Evolutionary conservation across 1,284 basidiomycete species (phyloP), one percentile per base, ranked within the genome.

Genomic region (Microstroma glucosiphilum): DNA sequence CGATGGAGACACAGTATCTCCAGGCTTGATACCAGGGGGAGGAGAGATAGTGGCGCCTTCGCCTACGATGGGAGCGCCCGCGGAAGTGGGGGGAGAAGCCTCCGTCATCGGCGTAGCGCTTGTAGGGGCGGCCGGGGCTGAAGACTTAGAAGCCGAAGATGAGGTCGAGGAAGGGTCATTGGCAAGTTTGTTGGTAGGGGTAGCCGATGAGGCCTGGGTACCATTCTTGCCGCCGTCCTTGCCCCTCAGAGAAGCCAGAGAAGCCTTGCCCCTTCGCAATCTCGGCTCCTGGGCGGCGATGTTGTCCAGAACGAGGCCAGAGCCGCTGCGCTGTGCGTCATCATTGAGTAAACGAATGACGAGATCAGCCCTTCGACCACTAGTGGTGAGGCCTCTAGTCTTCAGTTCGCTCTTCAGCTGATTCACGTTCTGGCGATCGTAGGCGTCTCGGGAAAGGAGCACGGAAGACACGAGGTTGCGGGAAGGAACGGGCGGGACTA

Each of bases 1-100:
- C 30, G 30, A 37, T 9, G 30, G 30, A 21, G 17, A n/a, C 6
- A 57, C 25, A 40, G 25, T 40, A 21, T 43, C 41, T 13, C 60
- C 62, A 6, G 62, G 63, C 56, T 62, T 43, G 40, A 62, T 62
- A 26, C 55, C 37, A 37, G 61, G 61, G 26, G 63, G 60, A 6
- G 54, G 56, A 23, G 56, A 23, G 15, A 63, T 55, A 1, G 54
- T 37, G 37, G 55, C 40, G 23, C 43, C 53, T 25, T 43, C 56
- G 26, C 51, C 51, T 13, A 26, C 13, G 17, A 25, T 26, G 13
- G 51, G n/a, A 6, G 19, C 21, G 21, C 21, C 21, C 13, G 21
- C 51, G 12, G 23, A n/a, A 23, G 46, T n/a, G 46, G 17, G 46
- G 6, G 21, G 51, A 23, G 51, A 21, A 54, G n/a, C 25, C 25